Evolutionary conservation across 2,329 filamentous ascomycete species (phyloP), one percentile per base, ranked within the genome.

Genomic region (Alternaria alternata): DNA sequence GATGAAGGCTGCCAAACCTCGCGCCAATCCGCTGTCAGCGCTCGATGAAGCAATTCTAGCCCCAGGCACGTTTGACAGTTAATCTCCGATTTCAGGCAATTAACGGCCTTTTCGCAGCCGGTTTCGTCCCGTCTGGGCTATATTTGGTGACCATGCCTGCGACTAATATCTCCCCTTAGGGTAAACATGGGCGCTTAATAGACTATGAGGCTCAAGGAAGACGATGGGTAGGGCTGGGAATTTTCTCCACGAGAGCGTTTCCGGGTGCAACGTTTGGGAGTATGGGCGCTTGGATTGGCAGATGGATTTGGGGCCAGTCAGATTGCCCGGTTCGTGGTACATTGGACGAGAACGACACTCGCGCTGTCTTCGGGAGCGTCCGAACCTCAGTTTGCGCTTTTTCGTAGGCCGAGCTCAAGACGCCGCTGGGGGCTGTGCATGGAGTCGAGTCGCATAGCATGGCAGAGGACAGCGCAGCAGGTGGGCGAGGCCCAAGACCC

Each of bases 401-500:
- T 36, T 49, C 16, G 44, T 39, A 22, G 36, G 41, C n/a, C 44
- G 9, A 26, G 52, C 41, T 48, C 8, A 46, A 30, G 46, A 49
- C 46, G 46, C 46, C 46, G 46, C 46, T n/a, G 46, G 30, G 39
- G 57, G 54, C 57, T 56, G 60, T 59, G 66, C 61, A 63, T 60
- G 30, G 39, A 32, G 44, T 49, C 48, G 26, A 41, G 34, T 42
- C 20, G 48, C 32, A 44, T 57, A 18, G 32, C 55, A 44, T 57
- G 38, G 28, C 46, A 51, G 46, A 30, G 54, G 59, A 43, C 62
- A 65, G 59, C 54, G 62, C 65, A 64, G 58, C 59, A 61, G 47
- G 73, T 70, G 75, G 74, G 75, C 67, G 67, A 66, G 51, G 68
- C 54, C 64, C 46, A 54, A 68, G 66, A 76, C 75, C 74, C 74